Evolutionary conservation across 768 basidiomycete genomes (phyloP).

Genomic region (Sarcomyxa edulis): DNA sequence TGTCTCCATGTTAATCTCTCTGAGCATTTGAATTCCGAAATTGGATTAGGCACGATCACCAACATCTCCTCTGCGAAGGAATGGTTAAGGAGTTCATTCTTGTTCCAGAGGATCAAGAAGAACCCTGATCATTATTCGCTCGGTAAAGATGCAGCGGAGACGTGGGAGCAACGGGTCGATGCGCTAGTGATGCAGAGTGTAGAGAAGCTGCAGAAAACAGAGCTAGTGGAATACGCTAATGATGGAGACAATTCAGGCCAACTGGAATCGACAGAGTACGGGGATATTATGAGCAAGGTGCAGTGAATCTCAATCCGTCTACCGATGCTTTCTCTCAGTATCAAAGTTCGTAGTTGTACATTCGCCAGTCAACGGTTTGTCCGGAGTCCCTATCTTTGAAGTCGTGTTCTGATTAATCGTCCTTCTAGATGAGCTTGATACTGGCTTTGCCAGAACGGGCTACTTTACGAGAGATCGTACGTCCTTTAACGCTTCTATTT

Average conservation of each 20-base stretch:
- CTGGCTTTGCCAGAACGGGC: constrained; percentile 52
- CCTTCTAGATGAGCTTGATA: constrained; percentile 58
- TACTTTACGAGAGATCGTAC: constrained; percentile 63
- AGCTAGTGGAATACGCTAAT: constrained; percentile 47
- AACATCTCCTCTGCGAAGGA: constrained; percentile 61
- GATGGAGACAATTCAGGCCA: constrained; percentile 29
- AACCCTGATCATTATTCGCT: constrained; percentile 78
- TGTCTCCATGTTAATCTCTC: constrained; percentile 75
- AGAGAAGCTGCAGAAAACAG: constrained; percentile 49
- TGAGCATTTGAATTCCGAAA: constrained; percentile 92
- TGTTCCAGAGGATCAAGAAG: constrained; percentile 79
- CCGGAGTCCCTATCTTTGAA: background rate
- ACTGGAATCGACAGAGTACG: constrained; percentile 65
- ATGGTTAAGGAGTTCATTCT: constrained; percentile 84
- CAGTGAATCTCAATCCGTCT: constrained; percentile 1
- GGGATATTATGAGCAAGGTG: constrained; percentile 89
- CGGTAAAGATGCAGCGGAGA: constrained; percentile 46
- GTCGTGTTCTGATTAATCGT: background rate
- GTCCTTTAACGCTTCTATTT: constrained; percentile 14
- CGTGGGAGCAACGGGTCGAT: constrained; percentile 69
- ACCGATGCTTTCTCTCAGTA: constrained; percentile 3
- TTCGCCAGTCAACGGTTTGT: constrained; percentile 62
- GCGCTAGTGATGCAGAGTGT: constrained; percentile 71
- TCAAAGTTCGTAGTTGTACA: constrained; percentile 52
- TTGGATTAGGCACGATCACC: constrained; percentile 80